A percentile compares a stretch with the other conserved stretches of the same genome.
Evolutionary conservation across 2,329 filamentous ascomycete species (phyloP).

Genomic region (Fusarium circinatum): DNA sequence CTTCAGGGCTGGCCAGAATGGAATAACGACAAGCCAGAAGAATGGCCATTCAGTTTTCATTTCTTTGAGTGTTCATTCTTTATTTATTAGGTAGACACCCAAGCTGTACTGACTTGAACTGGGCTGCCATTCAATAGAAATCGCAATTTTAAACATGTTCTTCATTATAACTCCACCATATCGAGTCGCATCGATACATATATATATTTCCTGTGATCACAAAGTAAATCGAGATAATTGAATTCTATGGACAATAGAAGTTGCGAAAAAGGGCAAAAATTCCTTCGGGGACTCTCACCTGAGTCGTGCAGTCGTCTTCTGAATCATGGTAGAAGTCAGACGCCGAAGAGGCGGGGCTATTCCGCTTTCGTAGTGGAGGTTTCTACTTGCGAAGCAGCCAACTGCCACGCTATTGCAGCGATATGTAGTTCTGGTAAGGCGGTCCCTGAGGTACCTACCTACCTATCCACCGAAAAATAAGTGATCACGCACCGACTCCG

Average conservation of each 20-base stretch:
- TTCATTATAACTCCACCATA: background rate
- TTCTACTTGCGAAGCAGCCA: background rate
- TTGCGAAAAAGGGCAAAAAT: background rate
- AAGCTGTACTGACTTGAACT: background rate
- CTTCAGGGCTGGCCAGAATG: background rate
- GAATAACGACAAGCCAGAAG: background rate
- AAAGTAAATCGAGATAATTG: background rate
- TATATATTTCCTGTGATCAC: background rate
- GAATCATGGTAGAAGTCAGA: background rate
- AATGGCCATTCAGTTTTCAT: background rate
- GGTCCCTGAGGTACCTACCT: background rate
- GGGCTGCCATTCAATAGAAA: background rate
- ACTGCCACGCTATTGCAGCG: background rate
- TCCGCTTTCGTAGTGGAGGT: background rate
- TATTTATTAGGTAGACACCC: background rate
- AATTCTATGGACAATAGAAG: background rate
- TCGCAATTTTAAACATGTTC: background rate
- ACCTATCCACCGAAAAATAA: constrained; percentile 30
- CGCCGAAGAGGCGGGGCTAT: background rate
- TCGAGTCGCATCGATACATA: background rate
- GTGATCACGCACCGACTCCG: constrained; percentile 39
- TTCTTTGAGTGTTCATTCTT: background rate
- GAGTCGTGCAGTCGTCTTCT: background rate
- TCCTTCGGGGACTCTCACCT: background rate
- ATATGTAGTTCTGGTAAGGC: background rate